Conservation (phyloP, 176 grass and related monocot species). For the Musa troglodytarum region DNA sequence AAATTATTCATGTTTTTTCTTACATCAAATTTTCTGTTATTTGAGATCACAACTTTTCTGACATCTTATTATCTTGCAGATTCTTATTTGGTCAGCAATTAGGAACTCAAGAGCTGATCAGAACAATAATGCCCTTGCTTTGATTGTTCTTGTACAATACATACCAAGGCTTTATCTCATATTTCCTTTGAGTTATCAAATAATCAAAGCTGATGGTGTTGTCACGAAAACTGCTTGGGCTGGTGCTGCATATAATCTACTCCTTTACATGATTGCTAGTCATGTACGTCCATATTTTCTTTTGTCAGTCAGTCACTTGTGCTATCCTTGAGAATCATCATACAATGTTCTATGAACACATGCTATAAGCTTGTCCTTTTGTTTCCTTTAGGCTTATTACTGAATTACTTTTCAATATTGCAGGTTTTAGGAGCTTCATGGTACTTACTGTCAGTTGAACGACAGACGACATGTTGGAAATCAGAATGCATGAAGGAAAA, state of each 20-base stretch:
- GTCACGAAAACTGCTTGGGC: constrained; percentile 18
- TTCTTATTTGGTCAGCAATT: constrained; percentile 12
- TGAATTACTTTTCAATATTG: background rate
- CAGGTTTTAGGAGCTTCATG: constrained; percentile 18
- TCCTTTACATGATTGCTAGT: constrained; percentile 19
- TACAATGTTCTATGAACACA: no score
- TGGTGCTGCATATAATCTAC: constrained; percentile 16
- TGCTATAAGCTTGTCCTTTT: background rate
- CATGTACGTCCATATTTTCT: constrained; percentile 3
- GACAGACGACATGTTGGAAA: constrained; percentile 8
- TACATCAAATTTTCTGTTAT: background rate
- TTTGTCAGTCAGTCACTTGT: background rate
- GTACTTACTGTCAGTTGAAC: constrained; percentile 13
- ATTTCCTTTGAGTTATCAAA: constrained; percentile 7
- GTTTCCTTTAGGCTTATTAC: background rate
- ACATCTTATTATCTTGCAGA: background rate
- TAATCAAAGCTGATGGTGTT: constrained; percentile 15
- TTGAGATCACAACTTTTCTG: background rate
- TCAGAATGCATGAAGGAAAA: background rate
- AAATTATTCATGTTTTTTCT: background rate
- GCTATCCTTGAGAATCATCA: no score
- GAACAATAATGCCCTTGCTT: constrained; percentile 12
- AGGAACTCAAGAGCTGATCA: background rate
- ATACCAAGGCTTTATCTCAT: constrained; percentile 15
- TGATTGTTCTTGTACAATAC: constrained; percentile 12